Percentiles rank a stretch among this genome's conserved stretches.
phyloP scores from a whole-genome alignment of 495 filamentous ascomycete genomes.

The Tuber melanosporum region DNA sequence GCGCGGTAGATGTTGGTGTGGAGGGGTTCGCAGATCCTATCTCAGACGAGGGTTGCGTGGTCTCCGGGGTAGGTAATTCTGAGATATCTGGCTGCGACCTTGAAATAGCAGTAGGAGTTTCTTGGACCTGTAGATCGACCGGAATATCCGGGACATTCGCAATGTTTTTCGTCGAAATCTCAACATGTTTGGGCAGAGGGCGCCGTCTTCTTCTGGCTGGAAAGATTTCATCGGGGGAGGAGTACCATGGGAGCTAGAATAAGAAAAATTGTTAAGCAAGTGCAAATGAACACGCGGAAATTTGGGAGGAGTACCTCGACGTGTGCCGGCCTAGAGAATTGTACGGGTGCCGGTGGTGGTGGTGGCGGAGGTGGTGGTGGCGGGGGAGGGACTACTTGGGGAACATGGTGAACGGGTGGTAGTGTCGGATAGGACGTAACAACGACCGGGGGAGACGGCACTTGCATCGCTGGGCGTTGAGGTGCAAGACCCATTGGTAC shows the following conservation, averaged over 20 bases:
- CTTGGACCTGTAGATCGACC: neutral
- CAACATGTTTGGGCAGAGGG: neutral
- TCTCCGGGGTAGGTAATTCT: conserved; percentile 25
- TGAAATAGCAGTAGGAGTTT: neutral
- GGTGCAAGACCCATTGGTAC: neutral
- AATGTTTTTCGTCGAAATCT: neutral
- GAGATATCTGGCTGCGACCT: conserved; percentile 5
- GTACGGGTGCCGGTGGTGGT: conserved; percentile 19
- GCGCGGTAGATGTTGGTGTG: conserved; percentile 32
- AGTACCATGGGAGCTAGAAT: conserved; percentile 39
- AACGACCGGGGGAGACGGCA: neutral
- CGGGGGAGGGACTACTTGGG: conserved; percentile 14
- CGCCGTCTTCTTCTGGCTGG: conserved; percentile 26
- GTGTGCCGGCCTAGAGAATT: neutral
- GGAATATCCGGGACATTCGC: neutral
- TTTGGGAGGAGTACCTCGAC: conserved; percentile 7
- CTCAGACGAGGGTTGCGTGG: conserved; percentile 30
- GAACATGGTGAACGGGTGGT: conserved; percentile 16
- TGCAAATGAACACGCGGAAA: neutral
- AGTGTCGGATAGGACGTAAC: neutral
- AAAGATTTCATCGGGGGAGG: conserved; percentile 34
- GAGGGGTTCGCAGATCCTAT: conserved; percentile 24
- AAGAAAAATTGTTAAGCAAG: conserved; percentile 6
- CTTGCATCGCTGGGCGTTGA: conserved; percentile 6
- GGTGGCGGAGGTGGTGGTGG: conserved; percentile 13